Percentiles rank a stretch among this genome's conserved stretches.
Evolutionary conservation across 805 yeast species (phyloP).

Genomic region (Maudiozyma barnettii): DNA sequence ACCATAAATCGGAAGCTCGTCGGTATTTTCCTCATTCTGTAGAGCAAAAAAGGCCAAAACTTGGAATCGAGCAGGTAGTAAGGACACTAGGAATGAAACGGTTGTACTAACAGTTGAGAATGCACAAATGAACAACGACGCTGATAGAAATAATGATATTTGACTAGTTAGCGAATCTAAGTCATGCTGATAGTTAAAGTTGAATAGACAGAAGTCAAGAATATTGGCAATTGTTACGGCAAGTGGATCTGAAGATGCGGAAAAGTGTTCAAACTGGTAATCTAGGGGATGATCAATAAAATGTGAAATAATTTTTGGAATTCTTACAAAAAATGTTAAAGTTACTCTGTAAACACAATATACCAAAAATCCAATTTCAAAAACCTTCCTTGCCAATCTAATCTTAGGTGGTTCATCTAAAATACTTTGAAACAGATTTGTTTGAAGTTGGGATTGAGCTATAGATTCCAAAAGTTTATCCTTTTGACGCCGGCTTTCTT

Average conservation of each 20-base stretch:
- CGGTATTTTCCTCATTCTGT: conserved; percentile 9
- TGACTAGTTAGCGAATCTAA: conserved; percentile 31
- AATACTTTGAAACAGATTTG: conserved; percentile 13
- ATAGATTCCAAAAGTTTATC: conserved; percentile 14
- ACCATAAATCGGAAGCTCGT: conserved; percentile 14
- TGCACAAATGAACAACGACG: conserved; percentile 51
- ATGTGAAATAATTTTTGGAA: conserved; percentile 20
- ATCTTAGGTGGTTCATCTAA: conserved; percentile 11
- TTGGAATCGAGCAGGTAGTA: conserved; percentile 31
- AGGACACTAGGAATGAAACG: conserved; percentile 40
- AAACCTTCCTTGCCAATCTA: conserved; percentile 11
- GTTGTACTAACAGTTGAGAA: conserved; percentile 57
- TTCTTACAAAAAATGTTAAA: conserved; percentile 23
- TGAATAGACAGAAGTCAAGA: conserved; percentile 25
- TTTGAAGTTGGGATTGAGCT: conserved; percentile 21
- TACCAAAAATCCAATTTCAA: conserved; percentile 22
- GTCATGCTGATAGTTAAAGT: conserved; percentile 28
- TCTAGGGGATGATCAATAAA: conserved; percentile 13
- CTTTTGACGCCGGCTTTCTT: conserved; percentile 1
- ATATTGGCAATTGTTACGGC: conserved; percentile 32
- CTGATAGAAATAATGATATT: conserved; percentile 42
- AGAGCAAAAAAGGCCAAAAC: conserved; percentile 22
- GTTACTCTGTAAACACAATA: conserved; percentile 32
- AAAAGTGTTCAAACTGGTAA: conserved; percentile 12
- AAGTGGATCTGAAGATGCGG: conserved; percentile 28